These are phyloP conservation scores for Herpotrichia juniperi DNA, from an alignment of 2,329 filamentous ascomycete genomes.

Conservation along the genomic window DNA sequence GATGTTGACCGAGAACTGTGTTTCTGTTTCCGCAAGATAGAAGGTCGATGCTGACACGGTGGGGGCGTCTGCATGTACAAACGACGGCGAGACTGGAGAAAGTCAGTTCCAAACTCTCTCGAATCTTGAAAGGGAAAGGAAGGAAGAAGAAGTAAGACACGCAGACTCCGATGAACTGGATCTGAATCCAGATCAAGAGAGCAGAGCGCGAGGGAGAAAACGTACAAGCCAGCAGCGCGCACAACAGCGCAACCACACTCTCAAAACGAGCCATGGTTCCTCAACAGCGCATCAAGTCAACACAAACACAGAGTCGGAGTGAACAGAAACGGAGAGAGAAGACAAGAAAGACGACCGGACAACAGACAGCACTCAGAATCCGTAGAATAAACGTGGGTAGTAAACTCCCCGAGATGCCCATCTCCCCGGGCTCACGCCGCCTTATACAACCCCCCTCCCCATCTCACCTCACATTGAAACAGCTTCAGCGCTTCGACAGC, in stretches of 20 bases:
- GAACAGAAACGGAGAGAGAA: background rate
- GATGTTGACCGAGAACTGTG: constrained; percentile 43
- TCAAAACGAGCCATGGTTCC: background rate
- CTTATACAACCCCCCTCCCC: constrained; percentile 4
- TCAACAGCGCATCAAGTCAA: constrained; percentile 3
- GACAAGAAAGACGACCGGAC: background rate
- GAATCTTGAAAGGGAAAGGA: background rate
- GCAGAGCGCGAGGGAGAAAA: background rate
- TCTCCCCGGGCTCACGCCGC: background rate
- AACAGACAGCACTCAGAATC: background rate
- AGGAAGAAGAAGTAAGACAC: constrained; percentile 2
- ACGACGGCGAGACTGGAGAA: constrained; percentile 22
- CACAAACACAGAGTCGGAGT: background rate
- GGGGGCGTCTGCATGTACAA: constrained; percentile 24
- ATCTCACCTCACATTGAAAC: constrained; percentile 25
- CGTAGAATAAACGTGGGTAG: background rate
- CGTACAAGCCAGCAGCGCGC: constrained; percentile 6
- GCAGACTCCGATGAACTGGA: background rate
- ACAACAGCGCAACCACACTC: constrained; percentile 1
- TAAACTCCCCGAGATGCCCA: background rate
- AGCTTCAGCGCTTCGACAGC: constrained; percentile 13
- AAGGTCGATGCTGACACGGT: constrained; percentile 34
- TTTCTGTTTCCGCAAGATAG: constrained; percentile 36
- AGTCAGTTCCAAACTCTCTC: constrained; percentile 3
- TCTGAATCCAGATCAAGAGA: background rate